Base-by-base conservation (phyloP, 1,284 basidiomycete species). In the Tylopilus orsonianus region DNA sequence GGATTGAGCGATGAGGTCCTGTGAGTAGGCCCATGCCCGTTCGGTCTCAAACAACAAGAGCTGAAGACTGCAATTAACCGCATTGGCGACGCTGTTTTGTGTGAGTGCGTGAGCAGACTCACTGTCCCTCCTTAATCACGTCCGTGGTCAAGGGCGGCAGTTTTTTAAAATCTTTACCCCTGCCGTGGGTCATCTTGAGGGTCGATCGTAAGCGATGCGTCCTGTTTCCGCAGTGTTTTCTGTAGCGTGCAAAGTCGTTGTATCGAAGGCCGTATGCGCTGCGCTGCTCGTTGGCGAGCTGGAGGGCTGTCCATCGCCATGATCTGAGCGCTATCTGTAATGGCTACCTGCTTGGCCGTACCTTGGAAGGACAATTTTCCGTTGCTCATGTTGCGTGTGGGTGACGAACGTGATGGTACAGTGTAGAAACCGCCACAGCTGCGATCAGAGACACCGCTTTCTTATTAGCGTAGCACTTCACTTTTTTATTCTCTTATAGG, bases 261-360 rank as follows among this genome's bases (percentile, higher is more conserved):
- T 92, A 94, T 52, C 94, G 84, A 57, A 96, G 74, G 19, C 94
- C 94, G 66, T 96, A 95, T 24, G 90, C 86, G 58, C 79, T 93
- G 50, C 94, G 83, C 63, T 97, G 93, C 66, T 93, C 87, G 66
- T 93, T 94, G 46, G 85, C 83, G 51, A 93, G 77, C 65, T 86
- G 81, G 35, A 97, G 77, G 23, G 91, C 90, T 89, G 41, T 63
- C 50, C 37, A 41, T 39, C 41, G 16, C 42, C 37, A 36, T 37
- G 46, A 34, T 54, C 47, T 41, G 22, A 32, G 41, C 35, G 29
- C 19, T 24, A 22, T 41, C 41, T 30, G 13, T 30, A 4, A 27
- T 27, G 8, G 13, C n/a, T 43, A 43, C 44, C 38, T 45, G 18
- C 52, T 16, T 30, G 41, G 23, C 27, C 67, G 44, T 58, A 74